Evolutionary conservation across 495 filamentous ascomycete species (phyloP).

Genomic region (Podospora pseudoanserina): DNA sequence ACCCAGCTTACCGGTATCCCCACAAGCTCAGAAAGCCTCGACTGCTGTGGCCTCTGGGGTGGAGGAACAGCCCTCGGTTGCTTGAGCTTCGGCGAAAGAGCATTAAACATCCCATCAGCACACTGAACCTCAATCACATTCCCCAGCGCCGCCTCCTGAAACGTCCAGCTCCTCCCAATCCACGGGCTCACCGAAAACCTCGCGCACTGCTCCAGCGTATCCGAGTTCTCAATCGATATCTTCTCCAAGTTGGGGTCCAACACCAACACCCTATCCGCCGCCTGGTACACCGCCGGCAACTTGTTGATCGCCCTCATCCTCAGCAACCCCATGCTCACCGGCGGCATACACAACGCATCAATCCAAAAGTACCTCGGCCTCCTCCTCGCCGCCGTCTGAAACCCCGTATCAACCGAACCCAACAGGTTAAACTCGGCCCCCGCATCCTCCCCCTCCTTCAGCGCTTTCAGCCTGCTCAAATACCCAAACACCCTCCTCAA

Average conservation of each 20-base stretch:
- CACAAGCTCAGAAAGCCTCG: slow-evolving; percentile 8
- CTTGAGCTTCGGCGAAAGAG: slow-evolving; percentile 11
- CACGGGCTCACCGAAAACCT: slow-evolving; percentile 24
- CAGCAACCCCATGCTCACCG: slow-evolving; percentile 3
- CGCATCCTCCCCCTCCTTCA: background rate
- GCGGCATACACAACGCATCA: slow-evolving; percentile 27
- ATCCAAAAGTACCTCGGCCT: slow-evolving; percentile 26
- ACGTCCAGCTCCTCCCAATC: slow-evolving; percentile 22
- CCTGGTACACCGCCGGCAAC: slow-evolving; percentile 22
- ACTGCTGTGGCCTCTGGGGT: background rate
- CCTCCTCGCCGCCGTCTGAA: slow-evolving; percentile 12
- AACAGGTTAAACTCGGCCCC: slow-evolving; percentile 16
- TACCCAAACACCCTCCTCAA: slow-evolving; percentile 19
- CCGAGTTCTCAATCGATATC: slow-evolving; percentile 16
- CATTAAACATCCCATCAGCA: slow-evolving; percentile 24
- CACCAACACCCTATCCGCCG: slow-evolving; percentile 23
- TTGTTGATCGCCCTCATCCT: slow-evolving; percentile 25
- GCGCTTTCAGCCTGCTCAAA: slow-evolving; percentile 15
- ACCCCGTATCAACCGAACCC: slow-evolving; percentile 20
- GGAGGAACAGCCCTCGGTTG: slow-evolving; percentile 3
- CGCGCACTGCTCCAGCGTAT: slow-evolving; percentile 21
- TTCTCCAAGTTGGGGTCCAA: slow-evolving; percentile 21
- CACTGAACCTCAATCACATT: slow-evolving; percentile 24
- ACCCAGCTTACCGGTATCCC: slow-evolving; percentile 10
- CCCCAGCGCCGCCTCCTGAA: slow-evolving; percentile 22